These are phyloP conservation scores for Climacium dendroides DNA, from an alignment of 225 moss, liverwort and hornwort genomes.

Conservation along the genomic window DNA sequence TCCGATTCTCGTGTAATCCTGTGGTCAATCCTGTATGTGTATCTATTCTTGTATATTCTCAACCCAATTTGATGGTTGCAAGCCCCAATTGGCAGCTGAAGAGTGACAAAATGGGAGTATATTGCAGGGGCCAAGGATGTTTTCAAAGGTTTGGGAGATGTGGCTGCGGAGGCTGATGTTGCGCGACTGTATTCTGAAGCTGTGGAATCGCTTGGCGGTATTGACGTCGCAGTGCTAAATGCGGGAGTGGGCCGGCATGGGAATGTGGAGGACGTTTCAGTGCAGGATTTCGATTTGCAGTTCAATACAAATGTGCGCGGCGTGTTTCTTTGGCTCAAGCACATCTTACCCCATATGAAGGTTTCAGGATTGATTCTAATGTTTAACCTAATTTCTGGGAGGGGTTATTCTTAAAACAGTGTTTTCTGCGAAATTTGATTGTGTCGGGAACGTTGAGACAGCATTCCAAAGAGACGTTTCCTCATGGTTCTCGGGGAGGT, in stretches of 20 bases:
- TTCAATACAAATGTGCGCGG: conserved; percentile 49
- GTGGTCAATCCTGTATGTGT: not conserved
- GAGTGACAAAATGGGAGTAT: not conserved
- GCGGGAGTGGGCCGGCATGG: conserved; percentile 22
- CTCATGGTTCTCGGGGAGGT: not conserved
- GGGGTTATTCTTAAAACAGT: too few relatives aligned
- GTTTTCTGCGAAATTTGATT: not conserved
- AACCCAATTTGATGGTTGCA: not conserved
- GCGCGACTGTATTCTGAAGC: conserved; percentile 31
- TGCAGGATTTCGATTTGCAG: conserved; percentile 36
- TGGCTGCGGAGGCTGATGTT: conserved; percentile 28
- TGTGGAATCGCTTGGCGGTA: conserved; percentile 30
- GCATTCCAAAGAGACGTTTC: not conserved
- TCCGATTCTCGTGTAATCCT: not conserved
- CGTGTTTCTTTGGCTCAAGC: conserved; percentile 47
- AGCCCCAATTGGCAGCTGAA: not conserved
- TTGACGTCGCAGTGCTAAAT: conserved; percentile 46
- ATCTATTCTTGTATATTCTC: not conserved
- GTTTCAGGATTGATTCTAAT: not conserved
- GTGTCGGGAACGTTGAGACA: not conserved
- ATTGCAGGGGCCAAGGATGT: conserved; percentile 22
- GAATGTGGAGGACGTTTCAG: conserved; percentile 23
- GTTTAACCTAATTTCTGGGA: not conserved
- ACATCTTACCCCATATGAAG: conserved; percentile 33
- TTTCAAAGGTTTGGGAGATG: conserved; percentile 29